Evolutionary conservation across 768 basidiomycete genomes (phyloP), one percentile per base, ranked within the genome.

Genomic region (Kwoniella europaea): DNA sequence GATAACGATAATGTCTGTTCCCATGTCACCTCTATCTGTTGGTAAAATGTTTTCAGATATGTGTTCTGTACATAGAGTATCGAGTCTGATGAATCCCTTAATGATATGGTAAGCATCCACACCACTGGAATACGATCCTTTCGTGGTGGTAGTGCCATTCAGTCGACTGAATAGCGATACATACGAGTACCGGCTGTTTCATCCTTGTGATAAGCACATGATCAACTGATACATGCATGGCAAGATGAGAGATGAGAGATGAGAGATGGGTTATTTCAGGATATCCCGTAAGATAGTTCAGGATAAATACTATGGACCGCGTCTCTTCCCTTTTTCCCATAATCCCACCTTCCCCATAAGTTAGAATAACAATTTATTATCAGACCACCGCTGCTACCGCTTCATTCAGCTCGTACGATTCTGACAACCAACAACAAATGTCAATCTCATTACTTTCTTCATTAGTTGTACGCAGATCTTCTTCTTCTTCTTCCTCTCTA

Each of bases 271-370:
- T 56, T 56, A 22, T 12, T 12, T n/a, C 16, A n/a, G 22, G 16
- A 12, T 35, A 56, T 56, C 18, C 22, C 22, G 24, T 56, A 56
- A n/a, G 12, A 56, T 56, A 3, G 12, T 10, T 56, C 55, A 56
- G 57, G 35, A 61, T 61, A 61, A 61, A 61, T 61, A 61, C 13
- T 15, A 15, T 50, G 13, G 15, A 50, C 12, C 59, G 59, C 59
- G 59, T 61, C 59, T 61, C 22, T 61, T 22, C 20, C 59, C 59
- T 35, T 61, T 58, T 61, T 35, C 42, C 42, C 59, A 61, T 61
- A 42, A 43, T 61, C 41, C 59, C 35, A 42, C 35, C 35, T 59
- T 59, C 41, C 24, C 57, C 35, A 35, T 35, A 35, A 35, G 35
- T 35, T 35, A 35, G 35, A 35, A 59, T 22, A 52, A 52, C 20